Percentiles rank a stretch among this genome's conserved stretches.
These are phyloP conservation scores for Oryza brachyantha DNA, from an alignment of 176 grass and related monocot genomes.

Conservation along the genomic window DNA sequence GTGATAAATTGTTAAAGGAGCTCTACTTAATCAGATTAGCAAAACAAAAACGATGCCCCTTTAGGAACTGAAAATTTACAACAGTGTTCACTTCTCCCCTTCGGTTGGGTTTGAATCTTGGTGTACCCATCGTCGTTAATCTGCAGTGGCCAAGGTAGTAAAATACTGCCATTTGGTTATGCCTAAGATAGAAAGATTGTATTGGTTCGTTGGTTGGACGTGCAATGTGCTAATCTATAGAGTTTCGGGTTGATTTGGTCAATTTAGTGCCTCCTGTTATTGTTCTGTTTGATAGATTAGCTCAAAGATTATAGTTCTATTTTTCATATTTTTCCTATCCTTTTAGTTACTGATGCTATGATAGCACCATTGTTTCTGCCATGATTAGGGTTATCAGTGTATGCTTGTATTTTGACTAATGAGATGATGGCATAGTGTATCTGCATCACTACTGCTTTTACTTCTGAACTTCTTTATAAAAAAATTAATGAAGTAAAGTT, in stretches of 20 bases:
- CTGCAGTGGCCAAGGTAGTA: background rate
- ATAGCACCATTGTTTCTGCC: background rate
- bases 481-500: background rate
- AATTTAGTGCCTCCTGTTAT: background rate
- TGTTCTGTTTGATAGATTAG: background rate
- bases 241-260: background rate
- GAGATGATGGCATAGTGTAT: no score
- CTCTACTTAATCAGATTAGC: background rate
- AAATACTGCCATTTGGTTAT: background rate
- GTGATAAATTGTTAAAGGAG: background rate
- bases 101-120: background rate
- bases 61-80: background rate
- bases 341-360: background rate
- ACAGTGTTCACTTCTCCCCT: background rate
- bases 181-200: background rate
- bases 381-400: conserved; percentile 6
- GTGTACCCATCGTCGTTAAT: background rate
- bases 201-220: background rate
- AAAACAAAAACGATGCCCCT: background rate
- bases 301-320: background rate
- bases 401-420: background rate
- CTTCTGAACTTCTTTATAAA: no score
- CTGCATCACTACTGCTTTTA: no score
- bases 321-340: background rate
- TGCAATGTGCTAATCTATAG: background rate